Evolutionary conservation across 345 rosid species (phyloP), one percentile per base, ranked within the genome.

Genomic region (Cochlearia excelsa): DNA sequence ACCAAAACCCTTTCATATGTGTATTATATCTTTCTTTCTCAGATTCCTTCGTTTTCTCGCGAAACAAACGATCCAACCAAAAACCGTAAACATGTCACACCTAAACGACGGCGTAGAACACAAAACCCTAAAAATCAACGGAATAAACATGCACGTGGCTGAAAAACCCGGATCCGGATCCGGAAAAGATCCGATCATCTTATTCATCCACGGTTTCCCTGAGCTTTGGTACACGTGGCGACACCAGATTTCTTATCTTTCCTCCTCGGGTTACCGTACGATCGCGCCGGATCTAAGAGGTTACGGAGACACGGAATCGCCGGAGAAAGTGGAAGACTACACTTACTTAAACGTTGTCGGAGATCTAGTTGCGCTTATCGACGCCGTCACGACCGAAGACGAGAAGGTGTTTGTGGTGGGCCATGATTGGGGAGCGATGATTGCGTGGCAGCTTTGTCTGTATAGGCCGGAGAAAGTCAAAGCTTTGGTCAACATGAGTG

Each of bases 271-370:
- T 5, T 91, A 82, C 81, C 82, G 76, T 2, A 82, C 85, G 4
- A 74, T 90, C 54, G 97, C 96, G 1, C 97, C 97, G 2, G 97
- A 90, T 63, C 81, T 91, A 7, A 75, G 95, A 5, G 98, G 96
- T 35, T 88, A 69, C 42, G 95, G 98, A 2, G 92, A 86, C 63
- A 74, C 84, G 0, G 91, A 90, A 5, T 82, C 82, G 31, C 89
- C 97, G 4, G 65, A 55, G 38, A 68, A 60, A 23, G 54, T 65
- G 23, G 64, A 70, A 1, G 67, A 72, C 46, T 91, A 91, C 69
- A 80, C 84, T 1, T 63, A 63, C 63, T 57, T 73, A 3, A 73
- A 80, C 65, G 52, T 88, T 9, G 88, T 84, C 0, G 95, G 92
- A 23, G 84, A 84, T 42, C 67, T 84, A 6, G 56, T 82, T 0